phyloP scores from a whole-genome alignment of 2,329 filamentous ascomycete genomes.

The Pseudocercospora pini-densiflorae region DNA sequence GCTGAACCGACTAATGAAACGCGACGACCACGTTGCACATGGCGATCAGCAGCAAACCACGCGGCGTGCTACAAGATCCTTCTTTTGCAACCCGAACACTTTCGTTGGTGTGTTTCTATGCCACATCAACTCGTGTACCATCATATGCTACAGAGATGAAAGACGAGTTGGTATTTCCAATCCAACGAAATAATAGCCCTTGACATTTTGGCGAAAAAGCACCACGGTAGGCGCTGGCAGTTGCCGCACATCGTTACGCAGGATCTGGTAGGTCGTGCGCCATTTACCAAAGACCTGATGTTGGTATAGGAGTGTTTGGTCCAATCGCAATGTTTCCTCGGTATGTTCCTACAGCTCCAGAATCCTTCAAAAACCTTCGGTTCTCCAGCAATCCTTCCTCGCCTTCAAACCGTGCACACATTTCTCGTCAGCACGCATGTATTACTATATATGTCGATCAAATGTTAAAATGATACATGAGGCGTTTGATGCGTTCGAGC shows the following conservation, averaged over 20 bases:
- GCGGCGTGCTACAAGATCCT: neutral
- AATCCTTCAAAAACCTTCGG: neutral
- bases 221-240: neutral
- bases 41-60: conserved; percentile 1
- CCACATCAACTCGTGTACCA: neutral
- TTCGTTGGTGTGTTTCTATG: neutral
- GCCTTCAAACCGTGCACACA: neutral
- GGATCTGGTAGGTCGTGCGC: neutral
- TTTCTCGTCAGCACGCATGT: neutral
- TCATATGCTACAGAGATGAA: neutral
- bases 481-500: neutral
- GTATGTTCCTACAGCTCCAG: neutral
- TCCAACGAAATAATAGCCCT: too few species aligned
- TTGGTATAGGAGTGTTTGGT: neutral
- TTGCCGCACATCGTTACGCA: neutral
- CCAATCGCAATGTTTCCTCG: neutral
- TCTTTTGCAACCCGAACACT: neutral
- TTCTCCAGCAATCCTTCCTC: neutral
- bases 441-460: conserved; percentile 5
- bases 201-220: too few species aligned
- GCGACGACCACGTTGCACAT: neutral
- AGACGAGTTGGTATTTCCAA: too few species aligned
- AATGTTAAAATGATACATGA: conserved; percentile 1
- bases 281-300: neutral
- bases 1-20: neutral